Base-by-base conservation (phyloP, 192 early-diverging fungal genomes). In the Backusella westeae region DNA sequence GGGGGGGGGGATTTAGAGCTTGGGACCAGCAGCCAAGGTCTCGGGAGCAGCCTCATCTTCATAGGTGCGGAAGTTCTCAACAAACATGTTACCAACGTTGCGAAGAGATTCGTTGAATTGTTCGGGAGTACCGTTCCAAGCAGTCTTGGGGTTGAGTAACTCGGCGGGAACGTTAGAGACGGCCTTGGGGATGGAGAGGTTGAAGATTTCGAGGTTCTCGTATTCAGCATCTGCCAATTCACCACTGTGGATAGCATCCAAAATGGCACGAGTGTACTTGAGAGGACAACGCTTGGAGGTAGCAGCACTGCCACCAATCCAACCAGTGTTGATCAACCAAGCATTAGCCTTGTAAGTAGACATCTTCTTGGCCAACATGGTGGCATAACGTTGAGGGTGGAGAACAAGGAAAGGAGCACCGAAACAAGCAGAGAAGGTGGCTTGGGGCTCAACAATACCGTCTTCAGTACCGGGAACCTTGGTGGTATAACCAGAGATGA, bases 401-500 rank as follows among this genome's bases (percentile, higher is more conserved):
- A 94, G 93, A 68, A 97, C 96, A 34, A 98, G 86, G 92, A 98
- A 98, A n/a, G 96, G 96, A 72, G 94, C 91, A 74, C 96, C 96
- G 77, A 95, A 97, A 87, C 94, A 97, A 35, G 94, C 90, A 26
- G 91, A 92, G 87, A 98, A 98, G 7, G 96, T 97, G 32, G 96
- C 94, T 79, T 69, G 69, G 23, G 96, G 96, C 84, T 96, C 94
- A 6, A 90, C 93, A 66, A 98, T 89, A 71, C 96, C 96, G 21
- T 96, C 94, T 78, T 98, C 96, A 14, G 96, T 98, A 49, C 96
- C 96, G 35, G 96, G 94, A 81, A 98, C 94, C 91, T 98, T 98
- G 76, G 96, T 94, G 1, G 96, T 98, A 90, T 96, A 98, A 12
- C 42, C 42, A 44, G 42, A 44, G 42, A 44, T 44, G 42, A 44